Base-by-base conservation (phyloP, 23 red algal species). In the Gracilariopsis chorda region DNA sequence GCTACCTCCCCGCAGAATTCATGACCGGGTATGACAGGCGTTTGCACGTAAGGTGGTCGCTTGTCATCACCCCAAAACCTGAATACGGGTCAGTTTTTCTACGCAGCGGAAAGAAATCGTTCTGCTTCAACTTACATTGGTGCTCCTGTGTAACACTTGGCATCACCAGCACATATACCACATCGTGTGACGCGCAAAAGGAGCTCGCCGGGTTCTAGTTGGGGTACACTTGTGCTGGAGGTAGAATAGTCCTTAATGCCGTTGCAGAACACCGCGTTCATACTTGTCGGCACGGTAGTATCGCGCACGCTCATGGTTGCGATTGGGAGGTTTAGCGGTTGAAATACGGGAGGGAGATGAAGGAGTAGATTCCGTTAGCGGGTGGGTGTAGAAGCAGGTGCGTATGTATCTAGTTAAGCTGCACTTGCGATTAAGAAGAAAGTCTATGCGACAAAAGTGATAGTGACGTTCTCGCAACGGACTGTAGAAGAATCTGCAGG, bases 161-260 rank as follows among this genome's bases (percentile, higher is more conserved):
- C 94, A 37, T 96, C 94, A n/a, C 94, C 89, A 36, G 94, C 94
- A 68, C 94, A 96, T 4, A 96, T 49, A 48, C 94, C 94, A 41
- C 86, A 91, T 13, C 94, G 79, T 14, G 32, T 33, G 24, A 96
- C 94, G 12, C 77, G 70, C 28, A 95, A 52, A 3, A 95, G 73
- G 34, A 95, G 61, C 60, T 95, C 84, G 11, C 73, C 83, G 49
- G 84, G 93, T 23, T 58, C 41, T 1, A 84, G 84, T 0, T 52
- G 34, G 40, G 93, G 77, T 4, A 86, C 55, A 24, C 28, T 9
- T 45, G 28, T 3, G 11, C 48, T 49, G 42, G 59, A 40, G 10
- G 56, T 51, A 2, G 36, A 44, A 59, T 95, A 95, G 59, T 95
- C 84, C 53, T 84, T 51, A 25, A 90, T 25, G 43, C 53, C 93